Conservation (phyloP, 176 grass and related monocot species). For the Melocanna baccifera region DNA sequence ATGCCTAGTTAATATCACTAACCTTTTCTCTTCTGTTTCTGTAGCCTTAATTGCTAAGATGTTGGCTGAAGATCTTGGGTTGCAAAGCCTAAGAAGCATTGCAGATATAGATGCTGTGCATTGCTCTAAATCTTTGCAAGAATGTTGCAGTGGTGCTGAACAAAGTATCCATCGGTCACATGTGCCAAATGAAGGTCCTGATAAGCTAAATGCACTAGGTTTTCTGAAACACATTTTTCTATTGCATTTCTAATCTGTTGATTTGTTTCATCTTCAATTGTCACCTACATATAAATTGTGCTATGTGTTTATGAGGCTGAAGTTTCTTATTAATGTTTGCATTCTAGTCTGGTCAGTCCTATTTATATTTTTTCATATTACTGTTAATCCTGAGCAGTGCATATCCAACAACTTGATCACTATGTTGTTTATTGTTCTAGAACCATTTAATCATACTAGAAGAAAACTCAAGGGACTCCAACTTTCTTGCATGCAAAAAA, state of each 20-base stretch:
- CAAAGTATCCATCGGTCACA: conserved; percentile 7
- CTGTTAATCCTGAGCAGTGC: conserved; percentile 14
- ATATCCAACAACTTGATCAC: not conserved
- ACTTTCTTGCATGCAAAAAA: not conserved
- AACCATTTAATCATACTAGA: not conserved
- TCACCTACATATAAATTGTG: not conserved
- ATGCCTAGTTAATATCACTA: not conserved
- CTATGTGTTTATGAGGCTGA: not conserved
- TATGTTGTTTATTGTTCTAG: conserved; percentile 10
- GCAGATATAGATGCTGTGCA: conserved; percentile 26
- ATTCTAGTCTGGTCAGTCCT: not conserved
- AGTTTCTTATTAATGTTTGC: not conserved
- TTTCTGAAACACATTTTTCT: not conserved
- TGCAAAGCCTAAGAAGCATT: conserved; percentile 34
- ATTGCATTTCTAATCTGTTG: conserved; percentile 19
- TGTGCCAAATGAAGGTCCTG: conserved; percentile 30
- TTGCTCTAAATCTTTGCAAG: conserved; percentile 13
- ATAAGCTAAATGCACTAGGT: not conserved
- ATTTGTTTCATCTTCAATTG: not conserved
- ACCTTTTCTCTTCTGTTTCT: conserved; percentile 14
- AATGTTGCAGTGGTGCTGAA: conserved; percentile 25
- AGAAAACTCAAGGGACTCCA: not conserved
- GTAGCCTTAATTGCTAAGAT: conserved; percentile 62
- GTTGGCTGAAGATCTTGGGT: conserved; percentile 41
- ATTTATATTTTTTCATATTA: not conserved